Base-by-base conservation (phyloP, 805 yeast genomes). In the Ogataea minuta region DNA sequence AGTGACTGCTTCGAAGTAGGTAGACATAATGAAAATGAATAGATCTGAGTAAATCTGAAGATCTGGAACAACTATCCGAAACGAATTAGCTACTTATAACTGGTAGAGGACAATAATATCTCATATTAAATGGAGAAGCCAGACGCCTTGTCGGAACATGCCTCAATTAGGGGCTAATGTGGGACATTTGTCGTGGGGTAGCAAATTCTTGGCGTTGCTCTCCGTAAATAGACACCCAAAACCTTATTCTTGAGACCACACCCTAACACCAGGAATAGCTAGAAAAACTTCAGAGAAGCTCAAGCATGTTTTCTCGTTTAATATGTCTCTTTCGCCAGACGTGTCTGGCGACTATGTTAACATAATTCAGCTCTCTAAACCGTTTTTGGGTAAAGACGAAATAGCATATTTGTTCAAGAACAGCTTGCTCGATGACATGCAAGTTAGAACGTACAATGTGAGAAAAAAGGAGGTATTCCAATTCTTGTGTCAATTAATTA, bases 401-500 rank as follows among this genome's bases (percentile, higher is more conserved):
- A 57, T 64, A 14, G 33, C 43, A 2, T 32, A 36, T 4, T 41
- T 61, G 25, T 43, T 47, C 20, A 45, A 52, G 10, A 42, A 43
- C 32, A 44, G 55, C 9, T 34, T 46, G 3, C 41, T 49, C 1
- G 44, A 53, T 24, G 49, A 45, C 23, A 48, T 45, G 6, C 53
- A 53, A 30, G 38, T 49, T 15, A 40, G 59, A 26, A 23, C 45
- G 8, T 60, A 59, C 35, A 35, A 40, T 12, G 28, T 41, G 9
- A 53, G 54, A 23, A 58, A 53, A 27, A 50, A 46, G 28, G 68
- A 76, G 37, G 70, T 80, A 2, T 71, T 78, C 41, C 74, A 71
- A 39, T 76, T 76, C 48, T 53, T 81, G 23, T 71, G 75, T 45
- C 77, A 73, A 43, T 57, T 82, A 3, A 70, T 79, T 20, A 68